Evolutionary conservation across 2,329 filamentous ascomycete species (phyloP), one percentile per base, ranked within the genome.

Genomic region (Sclerotinia trifoliorum): DNA sequence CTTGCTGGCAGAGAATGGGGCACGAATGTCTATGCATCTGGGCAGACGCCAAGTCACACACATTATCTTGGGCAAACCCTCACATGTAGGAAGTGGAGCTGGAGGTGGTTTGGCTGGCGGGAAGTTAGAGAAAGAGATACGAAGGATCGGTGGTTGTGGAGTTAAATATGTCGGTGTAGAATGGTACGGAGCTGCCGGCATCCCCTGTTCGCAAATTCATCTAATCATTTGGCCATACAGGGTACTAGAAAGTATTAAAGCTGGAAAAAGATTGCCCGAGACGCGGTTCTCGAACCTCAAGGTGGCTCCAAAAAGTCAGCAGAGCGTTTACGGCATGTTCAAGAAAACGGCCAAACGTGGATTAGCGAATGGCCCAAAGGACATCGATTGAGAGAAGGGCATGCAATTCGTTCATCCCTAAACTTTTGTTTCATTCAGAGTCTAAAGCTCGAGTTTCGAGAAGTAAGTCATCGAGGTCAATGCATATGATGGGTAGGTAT

Each of bases 91-190:
- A n/a, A 72, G 73, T 39, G 88, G 88, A 56, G 86, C 85, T 13
- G 92, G 92, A 0, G 92, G 93, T 55, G 92, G 91, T 0, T 82
- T 97, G 8, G 87, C 93, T 5, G 88, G 86, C 1, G 84, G 84
- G 42, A 97, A 97, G 81, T 80, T 96, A 62, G 90, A 97, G 73
- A 91, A 86, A 78, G 94, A 97, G 80, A 90, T 96, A 67, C 79
- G 81, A 35, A 84, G 85, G 67, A 81, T 87, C 5, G 83, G 89
- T 29, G 91, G 91, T 15, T 87, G 86, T 71, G 87, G 85, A 35
- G 83, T 96, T 64, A 94, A 89, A 80, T 94, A 90, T 78, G 90
- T 97, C 66, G 87, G 84, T 64, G 91, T 89, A 35, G 90, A 96
- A 74, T 97, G 93, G 92, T 90, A 77, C 74, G 83, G 70, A 21